Percentiles rank a stretch among this genome's conserved stretches.
These are phyloP conservation scores for Priceomyces fermenticarens DNA, from an alignment of 805 yeast species.

Conservation along the genomic window DNA sequence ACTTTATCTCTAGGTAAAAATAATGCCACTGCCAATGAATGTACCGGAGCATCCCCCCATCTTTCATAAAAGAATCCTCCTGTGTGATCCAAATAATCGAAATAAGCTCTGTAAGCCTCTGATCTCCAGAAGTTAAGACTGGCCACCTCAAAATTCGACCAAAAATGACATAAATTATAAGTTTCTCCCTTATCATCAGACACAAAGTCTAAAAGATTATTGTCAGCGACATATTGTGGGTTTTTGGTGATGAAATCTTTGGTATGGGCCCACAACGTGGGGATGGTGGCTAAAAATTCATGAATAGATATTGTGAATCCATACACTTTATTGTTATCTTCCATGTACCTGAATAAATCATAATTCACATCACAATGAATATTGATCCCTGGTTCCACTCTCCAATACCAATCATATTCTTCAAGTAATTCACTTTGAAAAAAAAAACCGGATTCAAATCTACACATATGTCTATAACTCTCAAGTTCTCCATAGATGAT, in stretches of 20 bases:
- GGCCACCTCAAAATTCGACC: conserved; percentile 89
- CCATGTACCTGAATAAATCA: conserved; percentile 83
- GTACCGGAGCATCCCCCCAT: conserved; percentile 96
- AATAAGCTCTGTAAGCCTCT: conserved; percentile 66
- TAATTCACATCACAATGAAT: conserved; percentile 80
- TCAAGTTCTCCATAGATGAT: conserved; percentile 74
- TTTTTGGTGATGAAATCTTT: conserved; percentile 61
- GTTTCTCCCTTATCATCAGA: conserved; percentile 65
- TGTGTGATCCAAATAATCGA: conserved; percentile 67
- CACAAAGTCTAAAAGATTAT: conserved; percentile 68
- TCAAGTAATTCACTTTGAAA: conserved; percentile 71
- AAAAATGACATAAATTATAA: conserved; percentile 82
- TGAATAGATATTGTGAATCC: conserved; percentile 83
- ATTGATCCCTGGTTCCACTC: conserved; percentile 85
- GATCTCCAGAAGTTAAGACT: conserved; percentile 71
- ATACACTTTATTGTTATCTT: conserved; percentile 72
- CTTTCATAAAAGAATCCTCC: conserved; percentile 94
- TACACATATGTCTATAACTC: conserved; percentile 89
- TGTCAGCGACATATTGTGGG: conserved; percentile 59
- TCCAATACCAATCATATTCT: conserved; percentile 90
- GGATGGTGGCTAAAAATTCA: conserved; percentile 82
- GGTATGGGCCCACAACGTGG: conserved; percentile 77
- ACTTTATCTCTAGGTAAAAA: conserved; percentile 67
- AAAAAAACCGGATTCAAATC: conserved; percentile 88
- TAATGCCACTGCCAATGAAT: conserved; percentile 80